Evolutionary conservation across 805 yeast genomes (phyloP).

Genomic region (Hanseniaspora clermontiae): DNA sequence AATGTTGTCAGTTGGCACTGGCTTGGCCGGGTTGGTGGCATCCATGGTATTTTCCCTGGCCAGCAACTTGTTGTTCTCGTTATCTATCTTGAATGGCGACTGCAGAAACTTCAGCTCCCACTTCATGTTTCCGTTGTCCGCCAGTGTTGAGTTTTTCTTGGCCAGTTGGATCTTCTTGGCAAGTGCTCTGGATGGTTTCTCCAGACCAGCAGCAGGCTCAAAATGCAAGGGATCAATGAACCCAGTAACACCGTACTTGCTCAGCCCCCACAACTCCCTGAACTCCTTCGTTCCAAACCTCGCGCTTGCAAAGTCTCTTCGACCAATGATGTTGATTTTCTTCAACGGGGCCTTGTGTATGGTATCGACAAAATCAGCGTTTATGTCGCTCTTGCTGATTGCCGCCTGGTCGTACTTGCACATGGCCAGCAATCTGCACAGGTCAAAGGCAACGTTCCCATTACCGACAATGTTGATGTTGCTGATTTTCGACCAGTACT

Average conservation of each 20-base stretch:
- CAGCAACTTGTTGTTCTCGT: constrained; percentile 23
- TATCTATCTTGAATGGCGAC: constrained; percentile 44
- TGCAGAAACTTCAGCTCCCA: constrained; percentile 65
- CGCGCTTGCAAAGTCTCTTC: constrained; percentile 74
- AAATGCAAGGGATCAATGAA: constrained; percentile 31
- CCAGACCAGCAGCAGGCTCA: constrained; percentile 15
- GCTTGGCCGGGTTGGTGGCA: constrained; percentile 18
- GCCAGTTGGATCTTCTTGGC: not conserved
- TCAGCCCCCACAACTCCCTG: constrained; percentile 63
- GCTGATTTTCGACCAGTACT: constrained; percentile 46
- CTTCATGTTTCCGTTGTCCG: constrained; percentile 9
- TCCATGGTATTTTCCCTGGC: constrained; percentile 18
- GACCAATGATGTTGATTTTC: constrained; percentile 60
- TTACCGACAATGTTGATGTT: constrained; percentile 81
- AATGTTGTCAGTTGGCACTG: not conserved
- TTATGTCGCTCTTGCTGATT: constrained; percentile 64
- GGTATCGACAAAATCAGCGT: constrained; percentile 43
- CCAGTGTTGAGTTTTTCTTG: not conserved
- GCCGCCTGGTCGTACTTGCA: constrained; percentile 36
- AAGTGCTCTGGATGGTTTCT: not conserved
- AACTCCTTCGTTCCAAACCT: constrained; percentile 89
- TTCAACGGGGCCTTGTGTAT: constrained; percentile 44
- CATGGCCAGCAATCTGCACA: constrained; percentile 58
- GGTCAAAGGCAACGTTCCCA: constrained; percentile 91
- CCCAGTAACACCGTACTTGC: constrained; percentile 39